A percentile compares a stretch with the other conserved stretches of the same genome.
Conservation (phyloP, 192 early-diverging fungal genomes). For the Gigaspora rosea region DNA sequence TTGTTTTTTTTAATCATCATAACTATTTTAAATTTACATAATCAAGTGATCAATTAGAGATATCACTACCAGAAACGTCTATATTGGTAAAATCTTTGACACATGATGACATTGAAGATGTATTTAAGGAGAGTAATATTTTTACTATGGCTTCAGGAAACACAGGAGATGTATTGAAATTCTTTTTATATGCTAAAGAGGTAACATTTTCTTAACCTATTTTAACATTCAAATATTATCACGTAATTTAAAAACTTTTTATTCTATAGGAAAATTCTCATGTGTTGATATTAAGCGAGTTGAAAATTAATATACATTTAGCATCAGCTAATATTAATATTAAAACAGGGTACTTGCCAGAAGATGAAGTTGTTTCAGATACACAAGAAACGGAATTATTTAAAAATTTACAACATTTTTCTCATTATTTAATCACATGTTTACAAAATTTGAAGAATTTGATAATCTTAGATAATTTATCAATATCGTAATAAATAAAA, state of each 20-base stretch:
- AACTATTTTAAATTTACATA: neutral
- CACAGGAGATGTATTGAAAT: neutral
- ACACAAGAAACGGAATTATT: neutral
- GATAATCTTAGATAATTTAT: neutral
- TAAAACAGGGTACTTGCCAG: neutral
- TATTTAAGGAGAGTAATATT: constrained; percentile 8
- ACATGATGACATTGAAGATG: constrained; percentile 4
- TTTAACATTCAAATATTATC: neutral
- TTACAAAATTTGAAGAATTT: neutral
- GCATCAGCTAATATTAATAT: neutral
- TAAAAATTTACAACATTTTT: neutral
- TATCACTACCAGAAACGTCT: neutral
- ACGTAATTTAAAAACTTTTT: neutral
- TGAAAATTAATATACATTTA: neutral
- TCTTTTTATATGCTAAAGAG: constrained; percentile 21
- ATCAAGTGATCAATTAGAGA: neutral
- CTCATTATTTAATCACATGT: neutral
- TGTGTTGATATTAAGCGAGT: neutral
- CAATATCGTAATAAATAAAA: too few species aligned
- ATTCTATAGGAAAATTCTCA: neutral
- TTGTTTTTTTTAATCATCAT: neutral
- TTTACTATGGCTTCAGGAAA: constrained; percentile 19
- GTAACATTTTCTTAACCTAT: neutral
- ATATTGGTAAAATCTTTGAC: neutral
- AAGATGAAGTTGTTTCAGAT: neutral